A percentile compares a stretch with the other conserved stretches of the same genome.
These are phyloP conservation scores for Mrakia gelida DNA, from an alignment of 768 basidiomycete species.

Conservation along the genomic window DNA sequence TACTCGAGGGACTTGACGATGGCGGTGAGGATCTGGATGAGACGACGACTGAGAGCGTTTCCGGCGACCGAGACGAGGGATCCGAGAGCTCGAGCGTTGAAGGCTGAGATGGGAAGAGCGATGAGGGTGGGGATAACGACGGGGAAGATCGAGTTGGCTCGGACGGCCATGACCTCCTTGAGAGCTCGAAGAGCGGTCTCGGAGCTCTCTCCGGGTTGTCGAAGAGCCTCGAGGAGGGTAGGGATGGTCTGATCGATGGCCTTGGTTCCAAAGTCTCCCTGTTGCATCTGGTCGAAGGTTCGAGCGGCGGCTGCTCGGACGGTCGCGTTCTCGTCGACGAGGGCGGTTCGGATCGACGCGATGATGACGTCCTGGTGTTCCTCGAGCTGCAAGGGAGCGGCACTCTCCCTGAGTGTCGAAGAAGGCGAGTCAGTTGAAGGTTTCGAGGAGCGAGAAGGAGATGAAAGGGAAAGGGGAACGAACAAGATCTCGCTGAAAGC, in stretches of 20 bases:
- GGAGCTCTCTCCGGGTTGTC: slow-evolving; percentile 87
- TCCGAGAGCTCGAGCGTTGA: slow-evolving; percentile 87
- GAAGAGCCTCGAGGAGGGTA: slow-evolving; percentile 84
- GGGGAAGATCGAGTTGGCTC: slow-evolving; percentile 92
- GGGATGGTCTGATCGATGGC: slow-evolving; percentile 97
- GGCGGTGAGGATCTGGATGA: slow-evolving; percentile 71
- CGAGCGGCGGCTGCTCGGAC: slow-evolving; percentile 86
- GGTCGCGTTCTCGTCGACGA: slow-evolving; percentile 80
- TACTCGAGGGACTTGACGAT: slow-evolving; percentile 70
- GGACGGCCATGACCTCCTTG: slow-evolving; percentile 90
- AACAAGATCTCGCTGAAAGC: slow-evolving; percentile 85
- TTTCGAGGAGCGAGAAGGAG: not conserved
- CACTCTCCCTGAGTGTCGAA: slow-evolving; percentile 60
- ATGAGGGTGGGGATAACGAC: slow-evolving; percentile 91
- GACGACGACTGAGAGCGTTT: slow-evolving; percentile 73
- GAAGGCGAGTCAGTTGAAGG: slow-evolving; percentile 24
- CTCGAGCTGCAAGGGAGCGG: slow-evolving; percentile 76
- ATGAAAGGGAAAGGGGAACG: slow-evolving; percentile 38
- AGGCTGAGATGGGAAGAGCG: slow-evolving; percentile 81
- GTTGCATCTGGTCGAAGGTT: slow-evolving; percentile 87
- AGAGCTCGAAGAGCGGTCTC: slow-evolving; percentile 91
- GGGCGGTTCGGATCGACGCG: slow-evolving; percentile 69
- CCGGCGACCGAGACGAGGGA: slow-evolving; percentile 93
- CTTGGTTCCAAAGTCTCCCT: slow-evolving; percentile 70
- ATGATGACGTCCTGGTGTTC: slow-evolving; percentile 86